Percentiles rank a stretch among this genome's conserved stretches.
These are phyloP conservation scores for Chaetomium cochliodes DNA, from an alignment of 495 filamentous ascomycete species.

Conservation along the genomic window DNA sequence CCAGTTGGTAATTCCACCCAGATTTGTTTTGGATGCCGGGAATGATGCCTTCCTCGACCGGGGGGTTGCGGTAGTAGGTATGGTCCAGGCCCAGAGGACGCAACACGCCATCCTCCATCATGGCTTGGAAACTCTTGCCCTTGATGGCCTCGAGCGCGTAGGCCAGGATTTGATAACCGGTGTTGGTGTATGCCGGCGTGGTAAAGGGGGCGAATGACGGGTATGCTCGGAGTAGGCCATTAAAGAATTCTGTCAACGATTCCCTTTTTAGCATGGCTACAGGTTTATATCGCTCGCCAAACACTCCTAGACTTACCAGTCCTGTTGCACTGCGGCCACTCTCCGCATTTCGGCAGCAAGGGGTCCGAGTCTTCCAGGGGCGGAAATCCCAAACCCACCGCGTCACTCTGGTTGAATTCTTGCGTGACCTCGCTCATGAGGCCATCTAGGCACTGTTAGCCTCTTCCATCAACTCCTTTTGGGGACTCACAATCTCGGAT, in stretches of 20 bases:
- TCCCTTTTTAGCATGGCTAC: neutral
- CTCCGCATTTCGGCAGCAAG: conserved; percentile 43
- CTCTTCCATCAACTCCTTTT: neutral
- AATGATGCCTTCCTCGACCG: conserved; percentile 36
- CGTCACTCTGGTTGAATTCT: conserved; percentile 35
- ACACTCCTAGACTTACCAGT: conserved; percentile 32
- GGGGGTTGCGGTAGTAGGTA: conserved; percentile 41
- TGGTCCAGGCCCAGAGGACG: conserved; percentile 46
- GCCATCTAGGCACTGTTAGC: conserved; percentile 33
- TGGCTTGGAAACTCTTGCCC: conserved; percentile 43
- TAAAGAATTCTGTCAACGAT: conserved; percentile 50
- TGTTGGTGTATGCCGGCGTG: conserved; percentile 58
- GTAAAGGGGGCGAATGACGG: conserved; percentile 50
- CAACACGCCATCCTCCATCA: conserved; percentile 48
- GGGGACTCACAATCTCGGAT: conserved; percentile 44
- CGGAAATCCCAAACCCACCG: conserved; percentile 42
- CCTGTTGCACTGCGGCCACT: conserved; percentile 37
- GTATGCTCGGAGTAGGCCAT: conserved; percentile 46
- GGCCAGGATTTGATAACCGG: conserved; percentile 53
- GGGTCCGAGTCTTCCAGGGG: conserved; percentile 43
- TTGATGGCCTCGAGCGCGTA: conserved; percentile 57
- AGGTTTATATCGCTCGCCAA: neutral
- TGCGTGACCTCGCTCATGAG: conserved; percentile 45
- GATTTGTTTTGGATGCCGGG: conserved; percentile 28
- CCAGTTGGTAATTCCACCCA: conserved; percentile 41